Evolutionary conservation across 257 asterid species (phyloP).

Genomic region (Petunia axillaris): DNA sequence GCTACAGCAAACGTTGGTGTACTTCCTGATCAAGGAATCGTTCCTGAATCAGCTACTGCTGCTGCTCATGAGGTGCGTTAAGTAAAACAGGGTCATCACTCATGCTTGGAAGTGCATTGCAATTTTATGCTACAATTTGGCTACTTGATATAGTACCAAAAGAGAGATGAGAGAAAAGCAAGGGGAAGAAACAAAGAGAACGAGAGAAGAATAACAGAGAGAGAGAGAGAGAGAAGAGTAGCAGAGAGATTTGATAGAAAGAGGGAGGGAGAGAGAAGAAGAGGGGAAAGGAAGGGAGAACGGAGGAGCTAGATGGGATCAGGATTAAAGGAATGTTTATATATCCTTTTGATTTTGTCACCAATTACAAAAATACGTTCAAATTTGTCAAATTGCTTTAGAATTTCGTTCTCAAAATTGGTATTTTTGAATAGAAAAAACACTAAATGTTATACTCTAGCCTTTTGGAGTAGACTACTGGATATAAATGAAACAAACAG

Average conservation of each 20-base stretch:
- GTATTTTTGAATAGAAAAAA: too few species aligned
- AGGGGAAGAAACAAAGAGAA: constrained; percentile 16
- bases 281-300: constrained; percentile 4
- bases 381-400: background rate
- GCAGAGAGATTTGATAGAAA: background rate
- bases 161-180: background rate
- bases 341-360: too few species aligned
- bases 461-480: too few species aligned
- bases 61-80: constrained; percentile 73
- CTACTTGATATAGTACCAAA: background rate
- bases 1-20: constrained; percentile 42
- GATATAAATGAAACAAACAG: too few species aligned
- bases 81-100: constrained; percentile 25
- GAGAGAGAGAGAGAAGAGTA: background rate
- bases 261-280: background rate
- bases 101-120: constrained; percentile 10
- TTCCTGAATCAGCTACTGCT: constrained; percentile 45
- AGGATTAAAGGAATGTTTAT: background rate
- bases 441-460: too few species aligned
- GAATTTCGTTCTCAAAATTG: background rate
- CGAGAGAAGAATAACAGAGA: background rate
- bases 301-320: background rate
- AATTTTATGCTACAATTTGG: background rate
- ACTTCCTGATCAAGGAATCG: constrained; percentile 50
- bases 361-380: too few species aligned